These are phyloP conservation scores for Beauveria brongniartii DNA, from an alignment of 2,329 filamentous ascomycete genomes.

Conservation along the genomic window DNA sequence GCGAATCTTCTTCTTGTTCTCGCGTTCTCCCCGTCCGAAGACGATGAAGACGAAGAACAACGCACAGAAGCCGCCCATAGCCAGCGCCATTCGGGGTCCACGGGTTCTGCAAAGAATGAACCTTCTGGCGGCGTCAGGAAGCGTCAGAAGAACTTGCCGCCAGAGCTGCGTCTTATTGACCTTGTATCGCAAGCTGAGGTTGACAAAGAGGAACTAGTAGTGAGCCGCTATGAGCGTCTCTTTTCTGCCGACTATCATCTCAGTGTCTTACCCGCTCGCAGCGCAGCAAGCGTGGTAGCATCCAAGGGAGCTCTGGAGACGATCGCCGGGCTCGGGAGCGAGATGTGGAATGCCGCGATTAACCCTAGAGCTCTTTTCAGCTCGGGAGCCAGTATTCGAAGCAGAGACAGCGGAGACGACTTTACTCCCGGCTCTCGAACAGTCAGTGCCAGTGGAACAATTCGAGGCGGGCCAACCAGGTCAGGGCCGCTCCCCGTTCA, in stretches of 20 bases:
- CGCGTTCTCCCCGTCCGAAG: slow-evolving; percentile 73
- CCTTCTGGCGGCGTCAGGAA: slow-evolving; percentile 59
- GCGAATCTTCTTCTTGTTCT: slow-evolving; percentile 84
- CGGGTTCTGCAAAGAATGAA: slow-evolving; percentile 44
- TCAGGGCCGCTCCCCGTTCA: slow-evolving; percentile 34
- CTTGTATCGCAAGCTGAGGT: slow-evolving; percentile 78
- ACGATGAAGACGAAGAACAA: slow-evolving; percentile 31
- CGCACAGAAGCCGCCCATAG: slow-evolving; percentile 29
- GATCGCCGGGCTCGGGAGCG: slow-evolving; percentile 61
- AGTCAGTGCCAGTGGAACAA: slow-evolving; percentile 26
- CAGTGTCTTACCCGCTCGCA: slow-evolving; percentile 67
- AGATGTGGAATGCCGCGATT: slow-evolving; percentile 85
- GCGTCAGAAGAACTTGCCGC: slow-evolving; percentile 71
- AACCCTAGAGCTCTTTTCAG: slow-evolving; percentile 83
- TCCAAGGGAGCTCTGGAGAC: slow-evolving; percentile 70
- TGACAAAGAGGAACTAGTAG: slow-evolving; percentile 75
- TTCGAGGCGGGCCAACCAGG: slow-evolving; percentile 20
- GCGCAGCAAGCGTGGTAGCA: slow-evolving; percentile 54
- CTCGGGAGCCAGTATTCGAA: slow-evolving; percentile 70
- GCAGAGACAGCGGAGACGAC: slow-evolving; percentile 53
- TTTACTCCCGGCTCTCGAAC: slow-evolving; percentile 38
- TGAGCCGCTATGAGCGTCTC: slow-evolving; percentile 80
- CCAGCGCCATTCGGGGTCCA: slow-evolving; percentile 29
- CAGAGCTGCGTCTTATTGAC: slow-evolving; percentile 86
- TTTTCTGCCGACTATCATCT: slow-evolving; percentile 90